phyloP scores from a whole-genome alignment of 345 rosid species.

The Cardamine resedifolia region DNA sequence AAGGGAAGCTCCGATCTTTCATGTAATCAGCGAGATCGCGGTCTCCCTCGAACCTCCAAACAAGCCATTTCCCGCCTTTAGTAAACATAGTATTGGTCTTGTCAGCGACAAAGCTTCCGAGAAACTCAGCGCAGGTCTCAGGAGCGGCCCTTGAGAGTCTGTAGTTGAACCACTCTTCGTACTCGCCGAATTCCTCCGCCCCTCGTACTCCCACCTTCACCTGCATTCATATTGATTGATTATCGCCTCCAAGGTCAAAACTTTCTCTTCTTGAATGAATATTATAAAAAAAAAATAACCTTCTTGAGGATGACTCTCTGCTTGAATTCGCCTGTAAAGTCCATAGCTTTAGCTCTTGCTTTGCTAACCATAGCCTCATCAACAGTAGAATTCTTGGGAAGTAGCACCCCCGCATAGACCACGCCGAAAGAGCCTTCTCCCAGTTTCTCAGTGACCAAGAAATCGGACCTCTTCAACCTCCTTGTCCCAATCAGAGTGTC shows the following conservation, averaged over 20 bases:
- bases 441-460: conserved; percentile 65
- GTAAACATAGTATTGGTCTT: conserved; percentile 58
- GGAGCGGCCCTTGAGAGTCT: conserved; percentile 96
- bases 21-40: conserved; percentile 80
- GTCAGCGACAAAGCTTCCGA: conserved; percentile 89
- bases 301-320: conserved; percentile 83
- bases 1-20: conserved; percentile 83
- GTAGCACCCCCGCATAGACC: conserved; percentile 75
- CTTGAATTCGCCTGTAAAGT: conserved; percentile 50
- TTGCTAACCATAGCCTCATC: conserved; percentile 45
- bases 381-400: conserved; percentile 54
- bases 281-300: conserved; percentile 45
- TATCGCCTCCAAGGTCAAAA: not conserved
- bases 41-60: conserved; percentile 99
- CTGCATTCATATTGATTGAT: conserved; percentile 36
- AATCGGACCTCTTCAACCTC: conserved; percentile 68
- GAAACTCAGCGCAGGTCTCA: conserved; percentile 90
- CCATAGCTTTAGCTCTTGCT: conserved; percentile 46
- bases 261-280: not conserved
- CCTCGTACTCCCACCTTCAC: conserved; percentile 82
- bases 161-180: conserved; percentile 98
- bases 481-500: conserved; percentile 70
- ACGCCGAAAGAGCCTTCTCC: conserved; percentile 97
- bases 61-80: conserved; percentile 94
- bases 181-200: conserved; percentile 84